phyloP scores from a whole-genome alignment of 345 rosid species.

The Tarenaya hassleriana region DNA sequence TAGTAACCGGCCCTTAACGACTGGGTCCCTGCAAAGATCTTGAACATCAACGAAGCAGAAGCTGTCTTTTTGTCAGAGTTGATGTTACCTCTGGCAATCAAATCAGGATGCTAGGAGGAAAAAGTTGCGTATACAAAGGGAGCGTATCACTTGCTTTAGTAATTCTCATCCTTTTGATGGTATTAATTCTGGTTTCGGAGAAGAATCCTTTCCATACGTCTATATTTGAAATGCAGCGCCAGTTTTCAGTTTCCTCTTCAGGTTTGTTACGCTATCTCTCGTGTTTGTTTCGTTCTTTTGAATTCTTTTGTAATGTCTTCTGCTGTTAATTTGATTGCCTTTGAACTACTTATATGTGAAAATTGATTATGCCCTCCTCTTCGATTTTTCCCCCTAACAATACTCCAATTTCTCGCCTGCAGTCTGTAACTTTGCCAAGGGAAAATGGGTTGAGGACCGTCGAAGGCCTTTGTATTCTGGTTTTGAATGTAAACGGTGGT shows the following conservation, averaged over 20 bases:
- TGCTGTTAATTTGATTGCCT: background rate
- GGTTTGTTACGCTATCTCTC: constrained; percentile 11
- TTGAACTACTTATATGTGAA: constrained; percentile 3
- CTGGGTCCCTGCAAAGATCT: constrained; percentile 5
- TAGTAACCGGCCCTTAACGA: too few relatives aligned
- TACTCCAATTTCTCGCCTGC: constrained; percentile 12
- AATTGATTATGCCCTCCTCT: background rate
- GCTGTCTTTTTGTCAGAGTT: constrained; percentile 7
- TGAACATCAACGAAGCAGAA: constrained; percentile 19
- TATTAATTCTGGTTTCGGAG: constrained; percentile 19
- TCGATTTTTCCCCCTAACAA: constrained; percentile 8
- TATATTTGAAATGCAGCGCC: constrained; percentile 19
- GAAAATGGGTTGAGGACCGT: constrained; percentile 52
- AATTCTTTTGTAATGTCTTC: background rate
- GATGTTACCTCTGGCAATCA: constrained; percentile 17
- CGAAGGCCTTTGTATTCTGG: constrained; percentile 62
- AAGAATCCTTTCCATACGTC: constrained; percentile 18
- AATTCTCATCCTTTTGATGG: constrained; percentile 16
- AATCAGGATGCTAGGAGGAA: constrained; percentile 22
- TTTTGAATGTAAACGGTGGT: constrained; percentile 56
- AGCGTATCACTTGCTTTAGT: constrained; percentile 30
- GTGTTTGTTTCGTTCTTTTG: background rate
- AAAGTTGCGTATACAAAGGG: constrained; percentile 19
- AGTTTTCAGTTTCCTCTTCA: constrained; percentile 29
- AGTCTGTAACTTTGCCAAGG: constrained; percentile 67